Base-by-base conservation (phyloP, 139 green algal genomes). In the Chloropicon primus region DNA sequence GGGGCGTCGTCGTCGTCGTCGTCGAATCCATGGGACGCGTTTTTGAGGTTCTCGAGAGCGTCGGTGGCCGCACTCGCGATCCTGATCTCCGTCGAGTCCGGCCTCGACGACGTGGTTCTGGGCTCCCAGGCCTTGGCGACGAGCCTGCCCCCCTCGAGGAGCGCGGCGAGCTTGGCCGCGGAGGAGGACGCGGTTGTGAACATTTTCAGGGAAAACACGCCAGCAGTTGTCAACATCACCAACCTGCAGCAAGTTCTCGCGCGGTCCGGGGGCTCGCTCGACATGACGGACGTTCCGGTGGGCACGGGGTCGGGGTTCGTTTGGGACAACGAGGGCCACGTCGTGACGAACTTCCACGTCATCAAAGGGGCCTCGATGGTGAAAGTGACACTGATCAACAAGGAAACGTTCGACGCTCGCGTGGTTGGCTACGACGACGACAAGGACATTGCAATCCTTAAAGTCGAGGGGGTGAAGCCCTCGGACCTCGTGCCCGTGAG, bases 401-500 rank as follows among this genome's bases (percentile, higher is more conserved):
- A 75, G 24, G 80, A 82, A 25, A 88, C 84, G 21, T 90, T 88
- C 82, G 82, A 81, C 0, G 90, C 89, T 17, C 88, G 85, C 54
- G 83, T 95, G 23, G 78, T 96, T 23, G 91, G 91, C 2, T 78
- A 88, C 2, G 91, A 95, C 75, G 76, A 85, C 0, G 83, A 89
- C 54, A 93, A 90, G 78, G 88, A 95, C 75, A 72, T 95, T 21
- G 91, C 91, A 1, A 90, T 95, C 54, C 85, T 95, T 72, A 76
- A 89, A 26, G 75, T 93, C 26, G 77, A 89, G 54, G 79, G 75
- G 26, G 29, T 76, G 21, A 24, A 25, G 24, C 75, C 85, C 1
- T 29, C 24, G 0, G 41, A 62, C 41, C 41, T 62, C 41, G 17
- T 62, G 5, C 41, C 41, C 5, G 17, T 62, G 10, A 5, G 41